Base-by-base conservation (phyloP, 108 stramenopile species). In the Cyclotella choctawhatcheeana region DNA sequence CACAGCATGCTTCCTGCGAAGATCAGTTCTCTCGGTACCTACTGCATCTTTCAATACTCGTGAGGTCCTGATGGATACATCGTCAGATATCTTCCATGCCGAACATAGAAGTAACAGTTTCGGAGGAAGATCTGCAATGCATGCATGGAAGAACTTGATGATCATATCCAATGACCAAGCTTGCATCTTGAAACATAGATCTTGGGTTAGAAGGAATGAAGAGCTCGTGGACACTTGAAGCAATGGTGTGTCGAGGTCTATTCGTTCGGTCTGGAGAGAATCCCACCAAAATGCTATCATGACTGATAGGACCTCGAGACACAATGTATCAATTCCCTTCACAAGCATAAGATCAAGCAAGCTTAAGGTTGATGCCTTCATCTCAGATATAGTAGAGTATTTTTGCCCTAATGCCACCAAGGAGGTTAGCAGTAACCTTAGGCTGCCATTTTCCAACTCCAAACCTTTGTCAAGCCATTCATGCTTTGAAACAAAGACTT, bases 271-370 rank as follows among this genome's bases (percentile, higher is more conserved):
- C 7, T 58, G 17, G 33, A 33, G 50, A 5, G 69, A 70, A 6
- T 66, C 64, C 69, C 77, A 78, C 64, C 77, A 71, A 62, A 71
- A 78, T 25, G 69, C 58, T 43, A 78, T 45, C 48, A 66, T 65
- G 0, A 68, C 63, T 7, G 77, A 69, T 0, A 78, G 6, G 12
- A 78, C 22, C 21, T 78, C 64, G 7, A 78, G 45, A 48, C 77
- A 35, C 47, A 78, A 27, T 25, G 77, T 78, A 21, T 71, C 34
- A 6, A 71, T 58, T 8, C 63, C 69, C 25, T 71, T 61, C 0
- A 78, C 69, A n/a, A 78, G 50, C 69, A 78, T 78, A 20, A 78
- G 62, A 17, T 78, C 77, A 54, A 78, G 67, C 0, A 70, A 40
- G 26, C 33, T 48, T 14, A 66, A 13, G 25, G 71, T 60, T 0